A percentile compares a stretch with the other conserved stretches of the same genome.
Evolutionary conservation across 129 eudicot genomes (phyloP).

Genomic region (Arctium lappa): DNA sequence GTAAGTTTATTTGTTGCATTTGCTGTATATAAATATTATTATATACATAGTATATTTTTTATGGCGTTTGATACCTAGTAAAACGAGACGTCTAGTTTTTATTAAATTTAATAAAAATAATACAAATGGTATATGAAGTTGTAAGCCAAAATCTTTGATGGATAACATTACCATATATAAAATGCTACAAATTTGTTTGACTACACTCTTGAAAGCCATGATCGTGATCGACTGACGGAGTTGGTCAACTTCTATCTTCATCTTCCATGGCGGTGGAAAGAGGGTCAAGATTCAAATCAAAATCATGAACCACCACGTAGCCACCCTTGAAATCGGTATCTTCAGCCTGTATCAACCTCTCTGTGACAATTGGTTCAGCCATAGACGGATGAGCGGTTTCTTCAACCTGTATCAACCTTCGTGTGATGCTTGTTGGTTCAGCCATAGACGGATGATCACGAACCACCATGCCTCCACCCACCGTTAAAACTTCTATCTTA

Average conservation of each 20-base stretch:
- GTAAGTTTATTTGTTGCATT: too few species aligned
- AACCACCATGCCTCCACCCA: not conserved
- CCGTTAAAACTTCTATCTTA: not conserved
- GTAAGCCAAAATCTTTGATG: not conserved
- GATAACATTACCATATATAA: not conserved
- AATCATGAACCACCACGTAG: not conserved
- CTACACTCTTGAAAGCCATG: too few species aligned
- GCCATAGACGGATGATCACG: not conserved
- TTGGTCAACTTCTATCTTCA: not conserved
- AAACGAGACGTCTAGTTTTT: not conserved
- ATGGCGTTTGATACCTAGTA: not conserved
- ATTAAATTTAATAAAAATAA: too few species aligned
- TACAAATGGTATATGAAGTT: too few species aligned
- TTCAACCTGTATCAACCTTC: too few species aligned
- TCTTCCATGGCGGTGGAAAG: not conserved
- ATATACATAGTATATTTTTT: not conserved
- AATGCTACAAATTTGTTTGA: not conserved
- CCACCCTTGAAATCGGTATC: not conserved
- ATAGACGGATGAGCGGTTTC: too few species aligned
- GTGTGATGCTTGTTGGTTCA: too few species aligned
- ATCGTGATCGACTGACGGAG: too few species aligned
- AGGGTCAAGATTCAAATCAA: not conserved
- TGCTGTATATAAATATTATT: too few species aligned
- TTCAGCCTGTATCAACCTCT: too few species aligned
- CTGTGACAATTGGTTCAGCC: not conserved